phyloP scores from a whole-genome alignment of 2,329 filamentous ascomycete genomes.

The Golovinomyces cichoracearum region DNA sequence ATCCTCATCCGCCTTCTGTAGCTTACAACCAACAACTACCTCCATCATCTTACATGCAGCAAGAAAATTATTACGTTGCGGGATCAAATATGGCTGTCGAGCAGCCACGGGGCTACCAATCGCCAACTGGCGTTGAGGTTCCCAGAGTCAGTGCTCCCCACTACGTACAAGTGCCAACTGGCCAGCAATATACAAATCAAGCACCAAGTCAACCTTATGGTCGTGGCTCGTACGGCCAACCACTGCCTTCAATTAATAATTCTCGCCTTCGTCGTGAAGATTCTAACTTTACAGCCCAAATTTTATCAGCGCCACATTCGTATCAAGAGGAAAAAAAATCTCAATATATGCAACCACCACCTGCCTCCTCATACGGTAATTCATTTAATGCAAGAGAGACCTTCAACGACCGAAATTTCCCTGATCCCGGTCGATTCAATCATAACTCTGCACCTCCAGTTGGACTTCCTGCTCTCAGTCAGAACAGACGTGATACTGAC shows the following conservation, averaged over 20 bases:
- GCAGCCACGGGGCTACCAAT: slow-evolving; percentile 5
- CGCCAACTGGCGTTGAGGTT: slow-evolving; percentile 5
- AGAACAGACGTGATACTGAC: slow-evolving; percentile 8
- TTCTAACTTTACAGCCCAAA: slow-evolving; percentile 14
- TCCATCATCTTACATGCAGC: slow-evolving; percentile 1
- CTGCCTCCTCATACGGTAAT: slow-evolving; percentile 5
- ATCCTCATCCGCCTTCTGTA: slow-evolving; percentile 8
- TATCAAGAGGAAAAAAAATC: not conserved
- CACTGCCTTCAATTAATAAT: slow-evolving; percentile 5
- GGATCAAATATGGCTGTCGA: slow-evolving; percentile 9
- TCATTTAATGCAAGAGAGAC: slow-evolving; percentile 9
- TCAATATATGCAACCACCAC: slow-evolving; percentile 1
- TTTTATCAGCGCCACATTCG: not conserved
- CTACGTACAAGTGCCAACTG: slow-evolving; percentile 15
- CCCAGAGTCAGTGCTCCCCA: slow-evolving; percentile 4
- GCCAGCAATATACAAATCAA: slow-evolving; percentile 17
- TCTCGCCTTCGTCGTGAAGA: slow-evolving; percentile 7
- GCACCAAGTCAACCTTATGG: slow-evolving; percentile 28
- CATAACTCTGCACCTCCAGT: slow-evolving; percentile 8
- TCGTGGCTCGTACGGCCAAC: slow-evolving; percentile 29
- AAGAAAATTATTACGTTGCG: slow-evolving; percentile 12
- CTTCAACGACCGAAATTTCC: slow-evolving; percentile 7
- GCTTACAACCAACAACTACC: not conserved
- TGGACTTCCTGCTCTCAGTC: slow-evolving; percentile 9
- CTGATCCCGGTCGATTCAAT: slow-evolving; percentile 6